Conservation (phyloP, 495 filamentous ascomycete species). For the Aspergillus ostianus region DNA sequence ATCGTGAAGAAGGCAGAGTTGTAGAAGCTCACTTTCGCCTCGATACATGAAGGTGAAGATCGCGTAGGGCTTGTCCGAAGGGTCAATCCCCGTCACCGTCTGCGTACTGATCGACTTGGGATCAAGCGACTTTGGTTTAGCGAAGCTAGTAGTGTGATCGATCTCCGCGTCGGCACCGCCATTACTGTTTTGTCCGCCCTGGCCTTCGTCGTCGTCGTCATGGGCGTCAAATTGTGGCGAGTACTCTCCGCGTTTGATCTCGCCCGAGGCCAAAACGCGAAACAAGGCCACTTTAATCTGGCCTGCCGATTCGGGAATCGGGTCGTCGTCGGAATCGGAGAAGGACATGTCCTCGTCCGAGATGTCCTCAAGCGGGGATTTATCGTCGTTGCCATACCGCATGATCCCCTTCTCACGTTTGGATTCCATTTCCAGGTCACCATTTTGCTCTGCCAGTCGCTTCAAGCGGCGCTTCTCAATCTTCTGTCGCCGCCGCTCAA, state of each 20-base stretch:
- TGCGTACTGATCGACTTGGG: conserved; percentile 97
- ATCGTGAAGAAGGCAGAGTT: neutral
- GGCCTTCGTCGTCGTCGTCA: conserved; percentile 76
- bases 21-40: conserved; percentile 74
- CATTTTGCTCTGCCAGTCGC: conserved; percentile 52
- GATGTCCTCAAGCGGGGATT: conserved; percentile 68
- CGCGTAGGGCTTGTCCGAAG: conserved; percentile 91
- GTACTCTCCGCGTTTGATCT: conserved; percentile 96
- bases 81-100: conserved; percentile 97
- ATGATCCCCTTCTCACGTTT: conserved; percentile 60
- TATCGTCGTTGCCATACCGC: conserved; percentile 71
- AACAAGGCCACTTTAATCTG: conserved; percentile 99
- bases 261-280: conserved; percentile 89
- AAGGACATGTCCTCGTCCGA: conserved; percentile 66
- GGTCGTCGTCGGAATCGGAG: conserved; percentile 83
- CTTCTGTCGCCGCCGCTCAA: conserved; percentile 81
- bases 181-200: conserved; percentile 43
- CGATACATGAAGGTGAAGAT: conserved; percentile 98
- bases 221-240: conserved; percentile 97
- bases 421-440: conserved; percentile 51
- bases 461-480: conserved; percentile 81
- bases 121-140: conserved; percentile 94
- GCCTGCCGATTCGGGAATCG: conserved; percentile 87
- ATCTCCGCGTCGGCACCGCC: conserved; percentile 62
- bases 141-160: conserved; percentile 98